Base-by-base conservation (phyloP, 2,329 filamentous ascomycete genomes). In the Hypoxylon rubiginosum region DNA sequence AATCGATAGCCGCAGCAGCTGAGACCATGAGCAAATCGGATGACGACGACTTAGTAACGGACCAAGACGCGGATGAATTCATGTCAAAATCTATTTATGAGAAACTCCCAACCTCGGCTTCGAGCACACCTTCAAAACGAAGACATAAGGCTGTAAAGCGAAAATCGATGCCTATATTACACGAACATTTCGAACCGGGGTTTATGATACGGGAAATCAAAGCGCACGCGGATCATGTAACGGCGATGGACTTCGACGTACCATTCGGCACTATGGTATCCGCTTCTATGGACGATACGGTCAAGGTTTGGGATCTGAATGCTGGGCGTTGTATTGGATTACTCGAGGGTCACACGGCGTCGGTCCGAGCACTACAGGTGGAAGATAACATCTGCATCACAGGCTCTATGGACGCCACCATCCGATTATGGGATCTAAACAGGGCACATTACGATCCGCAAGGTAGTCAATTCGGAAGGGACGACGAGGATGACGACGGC, bases 41-140 rank as follows among this genome's bases (percentile, higher is more conserved):
- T 13, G 86, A 87, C 55, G 82, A 85, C 49, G 86, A 88, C 66
- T 76, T 85, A 7, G 83, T 83, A 24, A 82, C 82, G 36, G 85
- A 84, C 68, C 80, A 82, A 63, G 82, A 84, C 54, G 82, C 85
- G 36, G 80, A 84, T 43, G 86, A 84, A 0, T 99, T 98, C 82
- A 98, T 98, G 96, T 97, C 96, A 2, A 93, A 97, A 79, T 97
- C 94, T 11, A 93, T 99, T 72, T 99, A 98, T 78, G 92, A 97
- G 72, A 97, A 97, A 80, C 82, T 99, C 8, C 93, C 94, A 1
- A 80, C 82, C n/a, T 43, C 39, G 9, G 76, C 81, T 28, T 78
- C 78, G 21, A 84, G 80, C 72, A 84, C 85, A 1, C 82, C 86
- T 1, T 77, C 84, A 7, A 85, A 83, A 15, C 85, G 83, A 72